Conservation (phyloP, 1,139 yeast species). For the Scheffersomyces lignicola region DNA sequence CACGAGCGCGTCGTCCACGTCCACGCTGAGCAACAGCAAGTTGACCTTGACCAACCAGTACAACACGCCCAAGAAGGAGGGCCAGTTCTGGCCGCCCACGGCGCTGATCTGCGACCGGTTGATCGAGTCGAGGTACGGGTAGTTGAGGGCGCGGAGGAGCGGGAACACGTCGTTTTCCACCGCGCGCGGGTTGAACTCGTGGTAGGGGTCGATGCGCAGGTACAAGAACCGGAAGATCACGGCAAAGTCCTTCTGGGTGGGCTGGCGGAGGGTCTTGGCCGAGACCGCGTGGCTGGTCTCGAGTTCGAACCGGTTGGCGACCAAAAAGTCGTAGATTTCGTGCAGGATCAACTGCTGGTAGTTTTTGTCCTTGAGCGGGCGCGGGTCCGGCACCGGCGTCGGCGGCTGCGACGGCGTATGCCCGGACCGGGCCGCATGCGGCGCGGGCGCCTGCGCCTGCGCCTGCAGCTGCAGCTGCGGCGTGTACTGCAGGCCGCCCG, state of each 20-base stretch:
- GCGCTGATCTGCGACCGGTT: constrained; percentile 86
- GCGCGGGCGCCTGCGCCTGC: constrained; percentile 7
- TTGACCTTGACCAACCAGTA: constrained; percentile 74
- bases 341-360: constrained; percentile 67
- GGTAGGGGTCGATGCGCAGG: constrained; percentile 75
- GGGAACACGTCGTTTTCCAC: constrained; percentile 77
- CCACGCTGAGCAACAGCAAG: constrained; percentile 42
- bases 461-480: constrained; percentile 11
- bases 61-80: constrained; percentile 74
- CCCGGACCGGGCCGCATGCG: constrained; percentile 9
- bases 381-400: constrained; percentile 47
- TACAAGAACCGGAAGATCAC: constrained; percentile 79
- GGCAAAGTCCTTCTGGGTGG: constrained; percentile 87
- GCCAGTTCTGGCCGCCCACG: constrained; percentile 93
- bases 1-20: constrained; percentile 20
- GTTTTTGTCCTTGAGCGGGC: constrained; percentile 74
- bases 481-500: constrained; percentile 14
- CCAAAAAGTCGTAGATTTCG: constrained; percentile 65
- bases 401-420: constrained; percentile 9
- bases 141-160: constrained; percentile 62
- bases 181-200: constrained; percentile 58
- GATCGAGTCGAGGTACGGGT: constrained; percentile 80
- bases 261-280: constrained; percentile 64
- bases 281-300: constrained; percentile 74
- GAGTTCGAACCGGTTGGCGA: constrained; percentile 63